Evolutionary conservation across 768 basidiomycete genomes (phyloP).

Genomic region (Xerocomellus amylosporus): DNA sequence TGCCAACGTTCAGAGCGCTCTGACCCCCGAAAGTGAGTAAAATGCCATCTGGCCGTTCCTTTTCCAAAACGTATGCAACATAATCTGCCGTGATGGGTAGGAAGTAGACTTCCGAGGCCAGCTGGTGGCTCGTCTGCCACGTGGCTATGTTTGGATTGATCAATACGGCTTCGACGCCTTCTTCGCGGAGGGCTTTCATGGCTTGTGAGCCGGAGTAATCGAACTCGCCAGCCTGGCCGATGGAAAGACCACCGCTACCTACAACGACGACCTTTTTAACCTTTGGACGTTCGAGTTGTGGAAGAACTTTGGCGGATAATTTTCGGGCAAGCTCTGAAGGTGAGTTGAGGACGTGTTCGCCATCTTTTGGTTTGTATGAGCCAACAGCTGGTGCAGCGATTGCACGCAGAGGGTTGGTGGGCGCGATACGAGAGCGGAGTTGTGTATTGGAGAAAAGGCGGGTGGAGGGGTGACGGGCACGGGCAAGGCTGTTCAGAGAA

Average conservation of each 20-base stretch:
- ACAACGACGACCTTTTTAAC: constrained; percentile 96
- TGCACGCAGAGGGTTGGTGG: constrained; percentile 56
- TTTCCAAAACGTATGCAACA: constrained; percentile 97
- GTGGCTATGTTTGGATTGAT: constrained; percentile 99
- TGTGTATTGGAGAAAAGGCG: constrained; percentile 54
- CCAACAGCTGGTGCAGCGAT: constrained; percentile 77
- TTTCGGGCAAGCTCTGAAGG: constrained; percentile 92
- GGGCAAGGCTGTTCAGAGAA: constrained; percentile 16
- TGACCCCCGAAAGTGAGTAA: constrained; percentile 98
- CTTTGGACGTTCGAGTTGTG: constrained; percentile 85
- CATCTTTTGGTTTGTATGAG: constrained; percentile 58
- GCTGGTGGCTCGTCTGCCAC: constrained; percentile 97
- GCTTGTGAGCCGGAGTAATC: constrained; percentile 99
- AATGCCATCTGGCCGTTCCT: constrained; percentile 96
- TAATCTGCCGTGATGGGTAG: constrained; percentile 95
- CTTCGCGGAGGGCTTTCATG: constrained; percentile 94
- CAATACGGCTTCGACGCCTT: constrained; percentile 89
- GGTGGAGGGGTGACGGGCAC: constrained; percentile 19
- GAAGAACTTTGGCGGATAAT: constrained; percentile 92
- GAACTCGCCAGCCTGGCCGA: constrained; percentile 99
- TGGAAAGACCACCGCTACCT: constrained; percentile 92
- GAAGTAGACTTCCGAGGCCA: constrained; percentile 97
- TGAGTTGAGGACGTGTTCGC: constrained; percentile 81
- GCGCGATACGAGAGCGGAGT: constrained; percentile 37
- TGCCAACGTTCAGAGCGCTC: constrained; percentile 96